Evolutionary conservation across 495 filamentous ascomycete genomes (phyloP).

Genomic region (Podospora appendiculata): DNA sequence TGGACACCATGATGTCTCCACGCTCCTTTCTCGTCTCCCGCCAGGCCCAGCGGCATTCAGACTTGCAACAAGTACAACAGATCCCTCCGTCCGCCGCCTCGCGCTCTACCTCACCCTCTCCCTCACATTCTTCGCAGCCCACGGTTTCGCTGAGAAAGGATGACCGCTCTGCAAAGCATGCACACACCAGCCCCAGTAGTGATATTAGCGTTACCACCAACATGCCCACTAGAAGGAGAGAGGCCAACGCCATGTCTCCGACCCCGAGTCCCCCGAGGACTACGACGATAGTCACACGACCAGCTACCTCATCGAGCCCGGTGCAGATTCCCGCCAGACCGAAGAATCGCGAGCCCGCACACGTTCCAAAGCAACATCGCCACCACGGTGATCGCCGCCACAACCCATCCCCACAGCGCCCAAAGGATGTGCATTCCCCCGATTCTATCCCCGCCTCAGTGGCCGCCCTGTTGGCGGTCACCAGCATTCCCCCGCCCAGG

Average conservation of each 20-base stretch:
- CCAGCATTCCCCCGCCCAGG: constrained; percentile 47
- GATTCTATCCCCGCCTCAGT: constrained; percentile 50
- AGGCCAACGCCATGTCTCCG: constrained; percentile 14
- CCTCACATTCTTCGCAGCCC: neutral
- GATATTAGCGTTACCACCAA: constrained; percentile 3
- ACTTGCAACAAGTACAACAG: neutral
- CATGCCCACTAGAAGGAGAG: constrained; percentile 22
- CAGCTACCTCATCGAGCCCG: constrained; percentile 32
- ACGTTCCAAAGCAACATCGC: constrained; percentile 19
- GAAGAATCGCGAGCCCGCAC: constrained; percentile 23
- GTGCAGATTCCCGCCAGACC: constrained; percentile 37
- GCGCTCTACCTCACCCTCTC: neutral
- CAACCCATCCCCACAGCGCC: constrained; percentile 12
- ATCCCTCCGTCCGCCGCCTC: neutral
- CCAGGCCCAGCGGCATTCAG: constrained; percentile 8
- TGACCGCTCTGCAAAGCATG: constrained; percentile 13
- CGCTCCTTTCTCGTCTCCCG: constrained; percentile 28
- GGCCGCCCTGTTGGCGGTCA: constrained; percentile 51
- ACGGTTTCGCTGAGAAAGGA: constrained; percentile 18
- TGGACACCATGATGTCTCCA: constrained; percentile 29
- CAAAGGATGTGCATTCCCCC: constrained; percentile 34
- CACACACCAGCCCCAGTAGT: constrained; percentile 5
- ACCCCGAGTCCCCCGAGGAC: constrained; percentile 19
- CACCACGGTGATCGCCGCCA: constrained; percentile 10
- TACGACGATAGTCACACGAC: constrained; percentile 24